Conservation (phyloP, 73 alveolate species). For the Paramecium sexaurelia region DNA sequence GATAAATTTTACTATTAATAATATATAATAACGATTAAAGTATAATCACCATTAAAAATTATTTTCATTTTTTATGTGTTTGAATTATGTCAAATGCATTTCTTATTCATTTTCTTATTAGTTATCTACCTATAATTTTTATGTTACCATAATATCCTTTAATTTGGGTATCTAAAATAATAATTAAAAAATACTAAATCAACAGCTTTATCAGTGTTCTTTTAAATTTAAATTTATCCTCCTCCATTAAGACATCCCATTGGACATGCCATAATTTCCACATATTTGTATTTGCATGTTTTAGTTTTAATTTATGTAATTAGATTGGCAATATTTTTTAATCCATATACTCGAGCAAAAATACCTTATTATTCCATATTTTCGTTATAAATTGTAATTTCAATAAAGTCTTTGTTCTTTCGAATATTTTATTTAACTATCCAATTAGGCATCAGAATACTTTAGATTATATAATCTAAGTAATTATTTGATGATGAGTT, state of each 20-base stretch:
- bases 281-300: constrained; percentile 88
- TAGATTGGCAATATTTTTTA: constrained; percentile 92
- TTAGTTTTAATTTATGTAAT: constrained; percentile 83
- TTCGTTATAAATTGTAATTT: constrained; percentile 69
- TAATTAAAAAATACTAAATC: neutral
- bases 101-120: neutral
- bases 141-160: neutral
- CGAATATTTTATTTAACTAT: constrained; percentile 44
- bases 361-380: constrained; percentile 8
- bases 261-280: constrained; percentile 99
- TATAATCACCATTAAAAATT: neutral
- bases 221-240: constrained; percentile 76
- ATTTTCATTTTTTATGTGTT: neutral
- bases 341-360: constrained; percentile 92
- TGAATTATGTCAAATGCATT: neutral
- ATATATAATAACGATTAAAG: neutral
- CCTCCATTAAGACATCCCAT: constrained; percentile 99
- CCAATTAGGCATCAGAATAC: neutral
- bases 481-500: constrained; percentile 82
- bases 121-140: neutral
- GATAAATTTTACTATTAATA: neutral
- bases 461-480: constrained; percentile 71
- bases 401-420: constrained; percentile 87
- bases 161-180: neutral
- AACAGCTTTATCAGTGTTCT: neutral